Evolutionary conservation across 2,329 filamentous ascomycete species (phyloP), one percentile per base, ranked within the genome.

Genomic region (Aspergillus neotritici): DNA sequence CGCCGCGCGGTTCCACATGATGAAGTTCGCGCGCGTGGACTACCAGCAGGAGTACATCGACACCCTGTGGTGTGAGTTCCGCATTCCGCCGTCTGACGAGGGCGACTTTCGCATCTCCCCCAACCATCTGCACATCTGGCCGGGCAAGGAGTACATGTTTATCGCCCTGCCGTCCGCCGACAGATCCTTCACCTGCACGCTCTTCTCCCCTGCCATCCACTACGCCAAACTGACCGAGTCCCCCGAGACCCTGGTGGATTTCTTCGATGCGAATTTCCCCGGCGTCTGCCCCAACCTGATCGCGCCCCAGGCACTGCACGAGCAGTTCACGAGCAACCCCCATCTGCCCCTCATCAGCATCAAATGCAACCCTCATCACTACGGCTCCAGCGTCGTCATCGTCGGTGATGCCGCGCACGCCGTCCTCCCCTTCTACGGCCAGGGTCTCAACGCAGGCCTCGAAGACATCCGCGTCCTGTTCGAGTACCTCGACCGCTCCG

Each of bases 341-440:
- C 93, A 97, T 60, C 79, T 97, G 0, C 93, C 93, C 0, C 75
- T 98, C 5, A 93, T 98, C 62, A 93, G 80, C 62, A 85, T 98
- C 61, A 97, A 95, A 68, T 96, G 90, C 70, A 78, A 78, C 13
- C 93, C 93, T 0, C 87, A 97, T 67, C 88, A 95, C 70, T 88
- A 80, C 69, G 74, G 70, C 38, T 80, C 81, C 16, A 85, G 82
- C 0, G 88, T 78, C 28, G 88, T 94, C 47, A 87, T 98, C 37
- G 64, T 98, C 30, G 93, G 93, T 46, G 93, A 98, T 62, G 89
- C 93, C 6, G 90, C 93, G 0, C 93, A 98, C 64, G 93, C 94
- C 44, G 96, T 98, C 83, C 89, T 98, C 0, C 93, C 93, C 0
- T 98, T 98, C 67, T 98, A 97, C 65, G 93, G 93, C 0, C 93